These are phyloP conservation scores for Corylus avellana DNA, from an alignment of 306 rosid species.

Conservation along the genomic window DNA sequence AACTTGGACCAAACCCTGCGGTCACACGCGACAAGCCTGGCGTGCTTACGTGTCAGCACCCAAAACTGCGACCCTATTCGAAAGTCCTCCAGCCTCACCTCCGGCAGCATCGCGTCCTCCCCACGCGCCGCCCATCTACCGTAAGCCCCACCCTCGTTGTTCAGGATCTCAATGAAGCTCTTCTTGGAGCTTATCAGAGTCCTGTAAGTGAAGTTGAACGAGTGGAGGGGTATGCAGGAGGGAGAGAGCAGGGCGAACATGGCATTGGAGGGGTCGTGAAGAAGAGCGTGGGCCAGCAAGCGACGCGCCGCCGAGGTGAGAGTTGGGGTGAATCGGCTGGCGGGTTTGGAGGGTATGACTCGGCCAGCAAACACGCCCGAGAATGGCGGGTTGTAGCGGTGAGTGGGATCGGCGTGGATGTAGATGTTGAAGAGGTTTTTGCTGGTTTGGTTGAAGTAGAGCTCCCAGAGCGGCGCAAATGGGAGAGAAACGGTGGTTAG, in stretches of 20 bases:
- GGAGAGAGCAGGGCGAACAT: conserved; percentile 64
- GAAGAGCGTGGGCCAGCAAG: conserved; percentile 61
- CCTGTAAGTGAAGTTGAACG: conserved; percentile 62
- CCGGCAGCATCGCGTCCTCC: conserved; percentile 52
- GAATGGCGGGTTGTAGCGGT: conserved; percentile 47
- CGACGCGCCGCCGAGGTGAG: conserved; percentile 60
- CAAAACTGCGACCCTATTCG: conserved; percentile 81
- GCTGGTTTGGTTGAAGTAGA: conserved; percentile 42
- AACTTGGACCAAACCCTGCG: conserved; percentile 55
- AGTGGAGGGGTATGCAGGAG: conserved; percentile 61
- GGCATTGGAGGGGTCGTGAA: conserved; percentile 49
- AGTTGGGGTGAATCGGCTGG: conserved; percentile 43
- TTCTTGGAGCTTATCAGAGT: conserved; percentile 30
- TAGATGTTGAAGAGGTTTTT: conserved; percentile 48
- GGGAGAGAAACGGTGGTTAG: conserved; percentile 63
- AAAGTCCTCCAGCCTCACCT: conserved; percentile 53
- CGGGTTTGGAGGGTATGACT: conserved; percentile 48
- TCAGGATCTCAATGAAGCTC: conserved; percentile 74
- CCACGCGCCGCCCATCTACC: conserved; percentile 82
- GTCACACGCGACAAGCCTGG: conserved; percentile 49
- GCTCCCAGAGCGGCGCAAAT: conserved; percentile 68
- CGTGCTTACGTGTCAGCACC: conserved; percentile 73
- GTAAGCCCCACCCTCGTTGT: conserved; percentile 32
- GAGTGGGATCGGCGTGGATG: conserved; percentile 66
- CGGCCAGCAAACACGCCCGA: conserved; percentile 55